A percentile compares a stretch with the other conserved stretches of the same genome.
These are phyloP conservation scores for Huntiella moniliformis DNA, from an alignment of 2,329 filamentous ascomycete genomes.

Conservation along the genomic window DNA sequence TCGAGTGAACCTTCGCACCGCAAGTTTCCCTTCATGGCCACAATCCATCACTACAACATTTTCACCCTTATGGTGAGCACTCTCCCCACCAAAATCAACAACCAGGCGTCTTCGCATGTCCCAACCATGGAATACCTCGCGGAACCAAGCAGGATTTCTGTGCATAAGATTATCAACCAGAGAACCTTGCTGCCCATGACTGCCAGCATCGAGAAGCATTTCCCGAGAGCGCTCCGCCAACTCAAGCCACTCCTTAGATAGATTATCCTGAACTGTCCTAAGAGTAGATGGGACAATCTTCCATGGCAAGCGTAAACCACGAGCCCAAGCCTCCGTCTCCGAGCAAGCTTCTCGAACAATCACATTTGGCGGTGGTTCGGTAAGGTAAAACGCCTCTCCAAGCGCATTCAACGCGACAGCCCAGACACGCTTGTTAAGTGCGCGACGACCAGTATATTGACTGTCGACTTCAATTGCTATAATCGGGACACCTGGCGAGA, in stretches of 20 bases:
- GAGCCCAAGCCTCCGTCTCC: not conserved
- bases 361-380: conserved; percentile 32
- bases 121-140: conserved; percentile 64
- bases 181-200: not conserved
- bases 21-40: conserved; percentile 30
- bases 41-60: conserved; percentile 55
- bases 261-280: not conserved
- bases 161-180: not conserved
- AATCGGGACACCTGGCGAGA: conserved; percentile 86
- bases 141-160: conserved; percentile 45
- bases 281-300: not conserved
- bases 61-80: conserved; percentile 60
- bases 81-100: conserved; percentile 75
- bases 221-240: not conserved
- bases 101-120: conserved; percentile 75
- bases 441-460: conserved; percentile 53
- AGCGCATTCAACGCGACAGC: conserved; percentile 86
- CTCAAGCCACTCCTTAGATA: not conserved
- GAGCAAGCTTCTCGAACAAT: not conserved
- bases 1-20: not conserved
- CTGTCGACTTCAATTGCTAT: conserved; percentile 71
- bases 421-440: conserved; percentile 57
- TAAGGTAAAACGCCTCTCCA: conserved; percentile 77
- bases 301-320: not conserved
- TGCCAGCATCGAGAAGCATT: not conserved